phyloP scores from a whole-genome alignment of 495 filamentous ascomycete species.

The Tirmania nivea region DNA sequence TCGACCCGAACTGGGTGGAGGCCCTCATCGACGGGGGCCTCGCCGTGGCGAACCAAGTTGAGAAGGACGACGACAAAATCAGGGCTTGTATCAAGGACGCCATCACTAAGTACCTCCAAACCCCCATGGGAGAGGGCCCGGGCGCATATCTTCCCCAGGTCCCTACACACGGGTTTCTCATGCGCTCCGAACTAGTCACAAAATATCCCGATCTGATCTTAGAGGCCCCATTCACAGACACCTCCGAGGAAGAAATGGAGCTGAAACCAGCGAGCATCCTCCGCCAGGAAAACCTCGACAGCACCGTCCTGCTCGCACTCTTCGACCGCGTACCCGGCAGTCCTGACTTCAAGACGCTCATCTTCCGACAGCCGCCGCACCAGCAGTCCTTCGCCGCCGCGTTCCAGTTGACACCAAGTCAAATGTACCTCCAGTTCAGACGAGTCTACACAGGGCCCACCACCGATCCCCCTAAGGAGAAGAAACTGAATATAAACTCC shows the following conservation, averaged over 20 bases:
- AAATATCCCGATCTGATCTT: neutral
- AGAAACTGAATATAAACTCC: neutral
- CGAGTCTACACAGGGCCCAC: slow-evolving; percentile 1
- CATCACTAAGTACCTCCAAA: slow-evolving; percentile 18
- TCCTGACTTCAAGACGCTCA: neutral
- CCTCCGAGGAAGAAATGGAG: neutral
- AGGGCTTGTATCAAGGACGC: slow-evolving; percentile 20
- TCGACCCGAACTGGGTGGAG: slow-evolving; percentile 27
- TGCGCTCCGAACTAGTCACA: neutral
- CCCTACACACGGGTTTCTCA: neutral
- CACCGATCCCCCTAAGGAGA: neutral
- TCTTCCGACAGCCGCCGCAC: neutral
- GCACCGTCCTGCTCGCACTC: neutral
- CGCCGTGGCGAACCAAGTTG: slow-evolving; percentile 23
- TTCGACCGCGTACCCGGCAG: neutral
- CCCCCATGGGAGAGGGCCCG: neutral
- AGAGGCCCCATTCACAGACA: slow-evolving; percentile 1
- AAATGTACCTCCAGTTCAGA: neutral
- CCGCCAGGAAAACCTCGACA: neutral
- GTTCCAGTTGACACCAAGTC: neutral
- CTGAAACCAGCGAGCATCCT: neutral
- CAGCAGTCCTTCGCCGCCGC: neutral
- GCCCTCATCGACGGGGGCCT: slow-evolving; percentile 29
- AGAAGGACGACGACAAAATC: slow-evolving; percentile 11
- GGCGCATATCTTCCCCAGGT: slow-evolving; percentile 3